These are phyloP conservation scores for Blastomyces parvus DNA, from an alignment of 2,329 filamentous ascomycete genomes.

Conservation along the genomic window DNA sequence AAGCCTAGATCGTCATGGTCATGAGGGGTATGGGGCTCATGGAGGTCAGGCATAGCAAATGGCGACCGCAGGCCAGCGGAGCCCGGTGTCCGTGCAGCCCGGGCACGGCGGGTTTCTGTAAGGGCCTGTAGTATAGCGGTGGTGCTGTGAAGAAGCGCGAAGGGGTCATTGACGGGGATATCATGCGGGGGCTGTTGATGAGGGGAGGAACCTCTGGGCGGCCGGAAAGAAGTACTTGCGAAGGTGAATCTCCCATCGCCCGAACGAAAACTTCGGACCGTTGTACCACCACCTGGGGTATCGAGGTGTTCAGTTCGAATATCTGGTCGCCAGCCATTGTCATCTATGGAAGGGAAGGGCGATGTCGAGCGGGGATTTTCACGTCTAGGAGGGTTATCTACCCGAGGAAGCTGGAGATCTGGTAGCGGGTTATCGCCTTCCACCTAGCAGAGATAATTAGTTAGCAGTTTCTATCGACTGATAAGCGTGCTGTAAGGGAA, in stretches of 20 bases:
- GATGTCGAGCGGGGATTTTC: neutral
- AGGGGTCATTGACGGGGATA: neutral
- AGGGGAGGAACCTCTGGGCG: slow-evolving; percentile 17
- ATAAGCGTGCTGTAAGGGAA: neutral
- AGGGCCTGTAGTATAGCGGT: neutral
- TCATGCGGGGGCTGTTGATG: slow-evolving; percentile 11
- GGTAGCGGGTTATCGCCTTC: neutral
- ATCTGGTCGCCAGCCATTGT: neutral
- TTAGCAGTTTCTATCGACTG: neutral
- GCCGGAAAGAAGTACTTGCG: slow-evolving; percentile 25
- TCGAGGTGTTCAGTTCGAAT: neutral
- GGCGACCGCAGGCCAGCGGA: neutral
- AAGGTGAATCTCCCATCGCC: slow-evolving; percentile 38
- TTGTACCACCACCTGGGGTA: slow-evolving; percentile 20
- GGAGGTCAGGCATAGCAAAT: neutral
- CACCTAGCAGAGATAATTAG: neutral
- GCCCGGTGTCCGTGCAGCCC: neutral
- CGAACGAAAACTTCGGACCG: slow-evolving; percentile 36
- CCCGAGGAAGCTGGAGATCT: neutral
- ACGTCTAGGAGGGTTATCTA: neutral
- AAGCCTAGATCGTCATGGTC: neutral
- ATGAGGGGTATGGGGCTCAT: neutral
- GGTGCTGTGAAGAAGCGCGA: neutral
- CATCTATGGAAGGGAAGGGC: neutral
- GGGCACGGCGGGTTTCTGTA: neutral